Evolutionary conservation across 2,329 filamentous ascomycete genomes (phyloP).

Genomic region (Botrytis elliptica): DNA sequence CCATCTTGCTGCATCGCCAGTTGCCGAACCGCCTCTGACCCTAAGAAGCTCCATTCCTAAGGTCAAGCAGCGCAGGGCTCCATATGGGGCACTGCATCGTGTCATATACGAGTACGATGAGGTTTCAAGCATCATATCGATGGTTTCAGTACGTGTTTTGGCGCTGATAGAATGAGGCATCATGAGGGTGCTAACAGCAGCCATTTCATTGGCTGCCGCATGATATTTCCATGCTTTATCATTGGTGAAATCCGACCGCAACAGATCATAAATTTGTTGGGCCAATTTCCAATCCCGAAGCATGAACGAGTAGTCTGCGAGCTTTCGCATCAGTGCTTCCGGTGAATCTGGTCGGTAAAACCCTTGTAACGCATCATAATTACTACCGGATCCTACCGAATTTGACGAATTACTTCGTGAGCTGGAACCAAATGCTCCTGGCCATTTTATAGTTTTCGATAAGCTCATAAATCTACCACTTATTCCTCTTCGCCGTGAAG

Average conservation of each 20-base stretch:
- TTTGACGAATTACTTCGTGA: constrained; percentile 32
- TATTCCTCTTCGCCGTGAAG: constrained; percentile 82
- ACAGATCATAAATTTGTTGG: constrained; percentile 84
- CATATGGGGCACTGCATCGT: constrained; percentile 75
- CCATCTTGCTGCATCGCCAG: constrained; percentile 88
- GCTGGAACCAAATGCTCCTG: constrained; percentile 68
- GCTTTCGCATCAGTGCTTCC: constrained; percentile 87
- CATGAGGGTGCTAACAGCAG: constrained; percentile 78
- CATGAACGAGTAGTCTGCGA: constrained; percentile 97
- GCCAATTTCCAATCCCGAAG: constrained; percentile 93
- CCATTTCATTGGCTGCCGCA: constrained; percentile 94
- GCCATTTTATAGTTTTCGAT: constrained; percentile 71
- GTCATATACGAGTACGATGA: constrained; percentile 91
- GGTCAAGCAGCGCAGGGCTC: constrained; percentile 73
- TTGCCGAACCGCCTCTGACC: constrained; percentile 72
- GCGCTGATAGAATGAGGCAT: constrained; percentile 68
- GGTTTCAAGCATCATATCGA: constrained; percentile 85
- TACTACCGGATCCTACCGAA: constrained; percentile 55
- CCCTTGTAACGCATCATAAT: constrained; percentile 74
- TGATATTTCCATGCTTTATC: constrained; percentile 98
- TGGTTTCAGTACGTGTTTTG: constrained; percentile 74
- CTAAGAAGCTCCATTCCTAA: constrained; percentile 80
- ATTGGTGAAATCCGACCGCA: constrained; percentile 85
- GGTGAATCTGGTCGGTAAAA: constrained; percentile 82
- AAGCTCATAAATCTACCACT: constrained; percentile 93